These are phyloP conservation scores for Abortiporus biennis DNA, from an alignment of 1,284 basidiomycete species.

Conservation along the genomic window DNA sequence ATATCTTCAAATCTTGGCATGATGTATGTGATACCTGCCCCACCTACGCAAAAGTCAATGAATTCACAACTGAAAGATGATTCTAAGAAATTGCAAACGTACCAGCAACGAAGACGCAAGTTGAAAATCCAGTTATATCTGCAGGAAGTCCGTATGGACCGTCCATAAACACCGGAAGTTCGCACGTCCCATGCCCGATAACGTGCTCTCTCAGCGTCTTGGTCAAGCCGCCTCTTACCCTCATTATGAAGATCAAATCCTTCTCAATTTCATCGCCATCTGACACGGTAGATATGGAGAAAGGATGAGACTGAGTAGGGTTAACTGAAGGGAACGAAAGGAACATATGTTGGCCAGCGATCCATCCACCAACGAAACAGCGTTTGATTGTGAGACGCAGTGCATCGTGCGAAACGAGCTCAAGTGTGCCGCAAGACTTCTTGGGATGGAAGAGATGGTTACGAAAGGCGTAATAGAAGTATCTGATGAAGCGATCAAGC, in stretches of 20 bases:
- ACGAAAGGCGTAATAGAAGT: constrained; percentile 27
- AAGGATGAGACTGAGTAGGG: constrained; percentile 48
- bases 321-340: constrained; percentile 40
- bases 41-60: constrained; percentile 26
- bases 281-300: constrained; percentile 43
- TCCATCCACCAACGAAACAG: constrained; percentile 35
- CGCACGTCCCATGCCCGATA: constrained; percentile 19
- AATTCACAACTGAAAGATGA: neutral
- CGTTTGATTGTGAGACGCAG: constrained; percentile 31
- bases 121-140: constrained; percentile 34
- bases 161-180: constrained; percentile 39
- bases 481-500: constrained; percentile 32
- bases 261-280: constrained; percentile 18
- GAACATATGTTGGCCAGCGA: constrained; percentile 52
- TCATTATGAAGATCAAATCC: constrained; percentile 43
- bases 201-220: constrained; percentile 30
- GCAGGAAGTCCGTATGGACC: constrained; percentile 50
- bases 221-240: constrained; percentile 45
- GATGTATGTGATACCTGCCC: constrained; percentile 45
- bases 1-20: constrained; percentile 39
- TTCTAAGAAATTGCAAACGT: constrained; percentile 11
- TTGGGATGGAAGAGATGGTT: constrained; percentile 27
- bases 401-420: constrained; percentile 30
- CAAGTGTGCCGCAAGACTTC: constrained; percentile 22
- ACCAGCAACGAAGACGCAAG: constrained; percentile 45